phyloP scores from a whole-genome alignment of 352 stramenopile species.

The Pythium folliculosum region DNA sequence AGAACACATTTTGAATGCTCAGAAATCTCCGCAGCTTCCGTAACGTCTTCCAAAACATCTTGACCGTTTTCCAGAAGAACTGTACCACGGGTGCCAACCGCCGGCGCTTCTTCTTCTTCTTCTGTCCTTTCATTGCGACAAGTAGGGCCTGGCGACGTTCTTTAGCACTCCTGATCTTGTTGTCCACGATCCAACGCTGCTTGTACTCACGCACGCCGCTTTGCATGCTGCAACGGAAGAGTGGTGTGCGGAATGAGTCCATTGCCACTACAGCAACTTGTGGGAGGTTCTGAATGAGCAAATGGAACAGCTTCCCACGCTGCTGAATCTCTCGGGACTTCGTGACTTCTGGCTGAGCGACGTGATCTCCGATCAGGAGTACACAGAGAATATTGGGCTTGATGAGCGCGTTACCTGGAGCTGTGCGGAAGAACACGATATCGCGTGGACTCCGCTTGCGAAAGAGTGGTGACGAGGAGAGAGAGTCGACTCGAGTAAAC shows the following conservation, averaged over 20 bases:
- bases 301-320: constrained; percentile 67
- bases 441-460: constrained; percentile 59
- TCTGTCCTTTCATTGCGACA: constrained; percentile 56
- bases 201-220: constrained; percentile 55
- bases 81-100: constrained; percentile 33
- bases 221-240: constrained; percentile 70
- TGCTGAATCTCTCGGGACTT: constrained; percentile 57
- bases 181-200: constrained; percentile 65
- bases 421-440: constrained; percentile 69
- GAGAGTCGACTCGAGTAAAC: constrained; percentile 51
- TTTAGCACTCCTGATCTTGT: constrained; percentile 38
- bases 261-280: constrained; percentile 61
- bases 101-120: constrained; percentile 28
- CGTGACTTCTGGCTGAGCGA: constrained; percentile 47
- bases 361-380: constrained; percentile 63
- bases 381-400: constrained; percentile 61
- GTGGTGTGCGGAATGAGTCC: constrained; percentile 65
- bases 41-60: constrained; percentile 56
- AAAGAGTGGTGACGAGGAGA: constrained; percentile 53
- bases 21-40: constrained; percentile 43
- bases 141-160: constrained; percentile 55
- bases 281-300: constrained; percentile 73
- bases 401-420: constrained; percentile 59
- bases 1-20: constrained; percentile 75
- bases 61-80: constrained; percentile 40